Evolutionary conservation across 164 flowering plant species (phyloP).

Genomic region (Houttuynia cordata): DNA sequence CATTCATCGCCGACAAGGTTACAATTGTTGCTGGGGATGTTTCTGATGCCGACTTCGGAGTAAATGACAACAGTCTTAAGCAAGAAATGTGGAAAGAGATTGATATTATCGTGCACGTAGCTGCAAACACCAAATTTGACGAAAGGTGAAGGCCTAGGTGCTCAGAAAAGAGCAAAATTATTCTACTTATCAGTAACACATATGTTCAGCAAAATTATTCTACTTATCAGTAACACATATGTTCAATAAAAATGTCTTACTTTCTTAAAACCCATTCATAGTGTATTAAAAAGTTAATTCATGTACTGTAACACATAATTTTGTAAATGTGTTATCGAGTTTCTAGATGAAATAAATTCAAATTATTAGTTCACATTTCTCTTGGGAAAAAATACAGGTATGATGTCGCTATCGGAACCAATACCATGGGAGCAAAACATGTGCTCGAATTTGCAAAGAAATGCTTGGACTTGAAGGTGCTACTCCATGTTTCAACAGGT

Average conservation of each 20-base stretch:
- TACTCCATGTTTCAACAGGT: constrained; percentile 5
- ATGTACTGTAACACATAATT: no score
- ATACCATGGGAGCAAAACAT: constrained; percentile 41
- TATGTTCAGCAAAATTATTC: no score
- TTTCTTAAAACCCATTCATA: no score
- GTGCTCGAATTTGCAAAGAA: constrained; percentile 10
- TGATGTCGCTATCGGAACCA: constrained; percentile 43
- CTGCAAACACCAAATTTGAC: constrained; percentile 57
- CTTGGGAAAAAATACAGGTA: constrained; percentile 21
- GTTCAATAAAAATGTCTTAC: no score
- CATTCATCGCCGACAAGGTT: constrained; percentile 30
- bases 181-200: no score
- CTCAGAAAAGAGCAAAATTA: no score
- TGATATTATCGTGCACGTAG: constrained; percentile 37
- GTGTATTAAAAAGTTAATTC: no score
- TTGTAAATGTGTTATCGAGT: no score
- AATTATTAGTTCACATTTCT: background rate
- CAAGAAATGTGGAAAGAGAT: constrained; percentile 30
- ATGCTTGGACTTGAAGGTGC: background rate
- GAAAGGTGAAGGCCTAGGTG: constrained; percentile 19
- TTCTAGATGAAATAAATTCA: background rate
- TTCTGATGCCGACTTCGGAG: constrained; percentile 26
- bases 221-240: no score
- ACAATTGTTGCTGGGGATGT: constrained; percentile 38
- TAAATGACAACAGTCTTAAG: constrained; percentile 23